Percentiles rank a stretch among this genome's conserved stretches.
These are phyloP conservation scores for Fusarium kyushuense DNA, from an alignment of 2,329 filamentous ascomycete species.

Conservation along the genomic window DNA sequence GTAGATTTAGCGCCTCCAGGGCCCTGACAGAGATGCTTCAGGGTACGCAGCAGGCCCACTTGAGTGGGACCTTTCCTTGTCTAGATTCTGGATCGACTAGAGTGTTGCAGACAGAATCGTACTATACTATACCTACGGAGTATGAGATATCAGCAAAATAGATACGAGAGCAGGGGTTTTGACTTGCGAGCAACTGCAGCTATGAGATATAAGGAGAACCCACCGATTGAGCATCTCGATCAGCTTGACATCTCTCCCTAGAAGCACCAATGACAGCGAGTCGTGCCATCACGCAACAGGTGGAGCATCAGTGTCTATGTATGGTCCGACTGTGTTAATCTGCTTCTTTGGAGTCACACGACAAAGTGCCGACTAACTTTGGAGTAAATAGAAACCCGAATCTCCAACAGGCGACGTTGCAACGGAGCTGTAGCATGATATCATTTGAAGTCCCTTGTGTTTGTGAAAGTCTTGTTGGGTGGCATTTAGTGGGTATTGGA, in stretches of 20 bases:
- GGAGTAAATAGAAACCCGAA: conserved; percentile 19
- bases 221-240: conserved; percentile 11
- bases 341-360: conserved; percentile 44
- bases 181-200: conserved; percentile 8
- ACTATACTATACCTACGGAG: conserved; percentile 28
- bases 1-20: conserved; percentile 44
- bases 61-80: conserved; percentile 40
- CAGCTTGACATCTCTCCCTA: conserved; percentile 4
- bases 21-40: conserved; percentile 42
- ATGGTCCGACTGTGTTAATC: conserved; percentile 49
- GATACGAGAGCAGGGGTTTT: conserved; percentile 28
- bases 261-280: conserved; percentile 1
- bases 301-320: conserved; percentile 36
- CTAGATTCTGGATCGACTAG: conserved; percentile 32
- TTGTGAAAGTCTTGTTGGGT: conserved; percentile 5
- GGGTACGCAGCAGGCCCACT: conserved; percentile 41
- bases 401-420: conserved; percentile 39
- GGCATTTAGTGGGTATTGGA: conserved; percentile 14
- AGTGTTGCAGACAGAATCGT: conserved; percentile 28
- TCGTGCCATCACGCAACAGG: conserved; percentile 26
- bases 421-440: conserved; percentile 50
- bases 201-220: conserved; percentile 8
- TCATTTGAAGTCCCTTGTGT: conserved; percentile 43
- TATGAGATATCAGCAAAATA: conserved; percentile 20
- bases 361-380: conserved; percentile 40